A percentile compares a stretch with the other conserved stretches of the same genome.
Evolutionary conservation across 345 rosid species (phyloP).

Genomic region (Trapa incisa): DNA sequence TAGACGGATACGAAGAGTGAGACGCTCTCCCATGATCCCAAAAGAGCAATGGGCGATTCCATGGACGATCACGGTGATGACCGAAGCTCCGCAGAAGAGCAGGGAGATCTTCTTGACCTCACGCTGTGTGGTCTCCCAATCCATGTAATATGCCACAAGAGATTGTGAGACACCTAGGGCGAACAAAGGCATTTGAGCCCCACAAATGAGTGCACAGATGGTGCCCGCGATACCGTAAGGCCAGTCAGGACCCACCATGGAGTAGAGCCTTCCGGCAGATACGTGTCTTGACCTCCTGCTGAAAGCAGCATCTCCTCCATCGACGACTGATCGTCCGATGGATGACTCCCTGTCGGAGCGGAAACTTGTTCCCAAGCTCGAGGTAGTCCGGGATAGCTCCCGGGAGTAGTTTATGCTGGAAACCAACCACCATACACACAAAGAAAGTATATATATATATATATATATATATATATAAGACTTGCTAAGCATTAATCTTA

Average conservation of each 20-base stretch:
- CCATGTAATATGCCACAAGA: slow-evolving; percentile 68
- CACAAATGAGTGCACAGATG: slow-evolving; percentile 56
- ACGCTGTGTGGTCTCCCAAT: slow-evolving; percentile 55
- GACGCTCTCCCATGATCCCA: slow-evolving; percentile 87
- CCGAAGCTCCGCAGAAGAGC: slow-evolving; percentile 59
- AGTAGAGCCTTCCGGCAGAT: slow-evolving; percentile 46
- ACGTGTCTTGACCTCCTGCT: slow-evolving; percentile 23
- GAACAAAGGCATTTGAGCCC: slow-evolving; percentile 91
- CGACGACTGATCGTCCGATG: slow-evolving; percentile 25
- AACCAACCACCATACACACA: no score
- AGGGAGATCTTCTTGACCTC: slow-evolving; percentile 67
- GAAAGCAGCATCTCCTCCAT: slow-evolving; percentile 22
- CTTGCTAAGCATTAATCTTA: no score
- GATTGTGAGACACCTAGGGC: slow-evolving; percentile 94
- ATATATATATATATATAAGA: no score
- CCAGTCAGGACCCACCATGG: slow-evolving; percentile 89
- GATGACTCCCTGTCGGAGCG: slow-evolving; percentile 84
- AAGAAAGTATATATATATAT: no score
- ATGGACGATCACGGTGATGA: slow-evolving; percentile 46
- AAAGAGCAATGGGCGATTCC: slow-evolving; percentile 58
- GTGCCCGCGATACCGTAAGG: slow-evolving; percentile 60
- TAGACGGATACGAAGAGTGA: slow-evolving; percentile 83
- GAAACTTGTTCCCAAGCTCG: slow-evolving; percentile 63
- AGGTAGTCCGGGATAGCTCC: slow-evolving; percentile 52
- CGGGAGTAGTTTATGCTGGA: slow-evolving; percentile 45